Percentiles rank a stretch among this genome's conserved stretches.
Evolutionary conservation across 129 eudicot genomes (phyloP).

Genomic region (Glebionis coronaria): DNA sequence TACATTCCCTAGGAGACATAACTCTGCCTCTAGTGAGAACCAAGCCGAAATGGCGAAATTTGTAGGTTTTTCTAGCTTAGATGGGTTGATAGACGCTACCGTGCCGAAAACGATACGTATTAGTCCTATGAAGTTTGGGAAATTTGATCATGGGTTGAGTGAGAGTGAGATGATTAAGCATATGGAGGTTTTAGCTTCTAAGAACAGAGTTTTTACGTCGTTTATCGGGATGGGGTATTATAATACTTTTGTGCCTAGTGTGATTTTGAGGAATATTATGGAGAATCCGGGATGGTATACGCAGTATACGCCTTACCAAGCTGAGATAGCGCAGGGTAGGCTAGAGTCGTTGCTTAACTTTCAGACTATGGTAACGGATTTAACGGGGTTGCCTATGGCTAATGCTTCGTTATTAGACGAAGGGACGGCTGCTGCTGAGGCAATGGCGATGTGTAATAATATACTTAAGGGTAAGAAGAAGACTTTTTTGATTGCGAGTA

Average conservation of each 20-base stretch:
- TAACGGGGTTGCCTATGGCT: constrained; percentile 86
- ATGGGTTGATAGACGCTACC: constrained; percentile 70
- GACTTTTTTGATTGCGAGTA: constrained; percentile 73
- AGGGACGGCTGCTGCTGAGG: constrained; percentile 96
- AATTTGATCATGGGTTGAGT: constrained; percentile 74
- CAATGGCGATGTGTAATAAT: constrained; percentile 96
- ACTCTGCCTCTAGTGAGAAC: constrained; percentile 80
- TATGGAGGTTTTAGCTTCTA: constrained; percentile 68
- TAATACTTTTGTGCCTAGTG: constrained; percentile 79
- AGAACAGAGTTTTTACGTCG: constrained; percentile 62
- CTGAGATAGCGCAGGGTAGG: constrained; percentile 89
- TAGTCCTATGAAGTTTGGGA: constrained; percentile 49
- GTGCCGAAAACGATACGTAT: constrained; percentile 81
- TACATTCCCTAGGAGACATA: constrained; percentile 84
- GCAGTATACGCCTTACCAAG: constrained; percentile 94
- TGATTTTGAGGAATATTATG: constrained; percentile 82
- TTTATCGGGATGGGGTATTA: constrained; percentile 96
- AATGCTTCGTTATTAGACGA: constrained; percentile 88
- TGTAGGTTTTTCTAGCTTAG: constrained; percentile 59
- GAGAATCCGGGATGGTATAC: constrained; percentile 98
- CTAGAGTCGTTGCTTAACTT: constrained; percentile 77
- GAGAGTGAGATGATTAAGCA: constrained; percentile 82
- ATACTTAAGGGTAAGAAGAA: constrained; percentile 81
- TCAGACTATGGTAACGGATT: constrained; percentile 80
- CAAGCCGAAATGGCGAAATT: constrained; percentile 69